Conservation (phyloP, 2,329 filamentous ascomycete species). For the Uncinocarpus reesii region DNA sequence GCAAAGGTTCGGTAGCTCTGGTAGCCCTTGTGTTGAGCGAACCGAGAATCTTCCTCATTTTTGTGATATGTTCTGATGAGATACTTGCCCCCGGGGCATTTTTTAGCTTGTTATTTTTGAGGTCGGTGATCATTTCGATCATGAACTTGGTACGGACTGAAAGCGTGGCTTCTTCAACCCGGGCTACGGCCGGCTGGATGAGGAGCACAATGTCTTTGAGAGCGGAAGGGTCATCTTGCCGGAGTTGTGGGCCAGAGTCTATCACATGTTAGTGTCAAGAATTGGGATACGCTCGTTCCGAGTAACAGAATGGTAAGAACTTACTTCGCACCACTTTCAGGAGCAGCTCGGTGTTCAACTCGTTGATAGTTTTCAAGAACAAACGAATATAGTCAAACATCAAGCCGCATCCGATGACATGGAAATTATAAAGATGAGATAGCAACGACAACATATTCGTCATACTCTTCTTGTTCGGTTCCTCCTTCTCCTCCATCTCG, state of each 20-base stretch:
- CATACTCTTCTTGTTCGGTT: conserved; percentile 47
- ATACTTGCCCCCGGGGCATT: conserved; percentile 61
- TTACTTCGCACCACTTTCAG: conserved; percentile 66
- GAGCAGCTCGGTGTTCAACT: conserved; percentile 79
- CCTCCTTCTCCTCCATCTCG: conserved; percentile 24
- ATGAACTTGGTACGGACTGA: conserved; percentile 91
- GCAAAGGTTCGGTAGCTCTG: conserved; percentile 69
- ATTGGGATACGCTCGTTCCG: conserved; percentile 1
- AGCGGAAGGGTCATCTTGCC: conserved; percentile 77
- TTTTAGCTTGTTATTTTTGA: conserved; percentile 90
- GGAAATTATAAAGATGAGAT: conserved; percentile 83
- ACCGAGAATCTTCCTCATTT: conserved; percentile 81
- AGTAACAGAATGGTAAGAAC: conserved; percentile 16
- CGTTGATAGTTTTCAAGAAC: conserved; percentile 63
- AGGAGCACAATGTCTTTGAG: conserved; percentile 80
- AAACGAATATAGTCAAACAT: conserved; percentile 84
- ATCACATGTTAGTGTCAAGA: conserved; percentile 13
- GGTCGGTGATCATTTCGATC: conserved; percentile 88
- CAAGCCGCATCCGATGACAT: conserved; percentile 69
- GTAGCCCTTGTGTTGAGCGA: conserved; percentile 55
- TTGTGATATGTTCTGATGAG: conserved; percentile 68
- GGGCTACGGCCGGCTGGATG: conserved; percentile 61
- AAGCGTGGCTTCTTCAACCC: conserved; percentile 57
- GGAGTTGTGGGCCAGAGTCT: conserved; percentile 67
- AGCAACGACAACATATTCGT: conserved; percentile 74